These are phyloP conservation scores for Gastrodia elata DNA, from an alignment of 106 monocot species.

Conservation along the genomic window DNA sequence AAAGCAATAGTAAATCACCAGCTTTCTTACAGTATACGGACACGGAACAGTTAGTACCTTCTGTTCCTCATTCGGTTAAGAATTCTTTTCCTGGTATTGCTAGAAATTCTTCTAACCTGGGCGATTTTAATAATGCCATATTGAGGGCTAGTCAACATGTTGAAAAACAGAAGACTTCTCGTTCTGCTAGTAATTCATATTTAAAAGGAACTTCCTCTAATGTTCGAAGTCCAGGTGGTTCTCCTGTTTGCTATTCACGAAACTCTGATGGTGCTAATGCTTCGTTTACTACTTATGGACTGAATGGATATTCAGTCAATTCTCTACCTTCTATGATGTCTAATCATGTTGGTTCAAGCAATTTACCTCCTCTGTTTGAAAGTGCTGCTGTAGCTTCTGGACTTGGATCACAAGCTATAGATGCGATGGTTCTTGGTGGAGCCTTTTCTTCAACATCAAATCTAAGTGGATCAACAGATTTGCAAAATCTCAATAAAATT, in stretches of 20 bases:
- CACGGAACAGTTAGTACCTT: conserved; percentile 17
- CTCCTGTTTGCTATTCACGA: conserved; percentile 31
- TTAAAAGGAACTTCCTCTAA: conserved; percentile 21
- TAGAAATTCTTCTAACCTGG: conserved; percentile 6
- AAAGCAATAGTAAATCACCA: conserved; percentile 22
- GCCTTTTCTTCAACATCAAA: conserved; percentile 16
- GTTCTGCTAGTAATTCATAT: conserved; percentile 23
- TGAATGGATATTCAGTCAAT: conserved; percentile 28
- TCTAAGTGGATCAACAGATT: conserved; percentile 11
- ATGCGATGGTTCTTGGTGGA: conserved; percentile 22
- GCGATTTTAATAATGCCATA: conserved; percentile 14
- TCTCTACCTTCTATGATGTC: conserved; percentile 15
- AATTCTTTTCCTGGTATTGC: conserved; percentile 19
- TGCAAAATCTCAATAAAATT: conserved; percentile 40
- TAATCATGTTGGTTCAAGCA: conserved; percentile 20
- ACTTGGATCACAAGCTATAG: conserved; percentile 20
- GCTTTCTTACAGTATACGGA: conserved; percentile 22
- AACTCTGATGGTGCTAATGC: conserved; percentile 20
- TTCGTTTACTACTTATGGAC: conserved; percentile 32
- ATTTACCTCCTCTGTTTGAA: conserved; percentile 37
- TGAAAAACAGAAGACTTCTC: conserved; percentile 23
- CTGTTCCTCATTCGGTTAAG: conserved; percentile 10
- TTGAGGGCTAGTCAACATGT: conserved; percentile 12
- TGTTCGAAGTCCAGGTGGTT: conserved; percentile 23
- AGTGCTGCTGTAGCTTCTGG: conserved; percentile 26